Conservation (phyloP, 1,284 basidiomycete species). For the Schizophyllum amplum region DNA sequence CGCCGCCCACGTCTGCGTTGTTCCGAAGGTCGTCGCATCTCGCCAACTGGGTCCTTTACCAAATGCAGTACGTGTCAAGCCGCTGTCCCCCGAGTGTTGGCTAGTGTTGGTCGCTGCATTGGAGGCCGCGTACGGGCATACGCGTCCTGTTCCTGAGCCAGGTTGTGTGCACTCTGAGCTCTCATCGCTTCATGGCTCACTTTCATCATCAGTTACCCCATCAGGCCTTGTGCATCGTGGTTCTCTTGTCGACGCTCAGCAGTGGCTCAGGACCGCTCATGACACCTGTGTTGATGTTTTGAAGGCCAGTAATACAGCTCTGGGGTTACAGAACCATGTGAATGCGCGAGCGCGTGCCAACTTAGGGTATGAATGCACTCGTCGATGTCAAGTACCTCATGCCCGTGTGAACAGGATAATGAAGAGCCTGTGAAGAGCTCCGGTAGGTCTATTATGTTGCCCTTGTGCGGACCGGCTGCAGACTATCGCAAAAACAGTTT, state of each 20-base stretch:
- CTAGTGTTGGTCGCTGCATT: background rate
- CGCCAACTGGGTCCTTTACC: no score
- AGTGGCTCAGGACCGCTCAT: no score
- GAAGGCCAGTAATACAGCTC: no score
- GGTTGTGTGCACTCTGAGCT: background rate
- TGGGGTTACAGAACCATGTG: no score
- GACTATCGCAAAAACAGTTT: no score
- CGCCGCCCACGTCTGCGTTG: no score
- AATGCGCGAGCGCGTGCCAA: background rate
- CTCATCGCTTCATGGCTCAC: background rate
- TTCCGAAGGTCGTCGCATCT: no score
- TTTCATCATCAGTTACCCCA: background rate
- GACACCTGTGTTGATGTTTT: no score
- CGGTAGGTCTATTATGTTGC: background rate
- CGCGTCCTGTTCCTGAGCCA: background rate
- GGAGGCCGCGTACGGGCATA: background rate
- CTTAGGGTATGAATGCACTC: background rate
- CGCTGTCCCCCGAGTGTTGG: no score
- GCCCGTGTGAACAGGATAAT: background rate
- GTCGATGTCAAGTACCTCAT: background rate
- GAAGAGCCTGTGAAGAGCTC: background rate
- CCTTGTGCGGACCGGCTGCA: background rate
- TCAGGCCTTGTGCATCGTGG: no score
- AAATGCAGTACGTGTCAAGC: no score
- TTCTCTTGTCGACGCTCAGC: no score